These are phyloP conservation scores for Rhizophagus sp. DNA, from an alignment of 192 early-diverging fungal genomes.

Conservation along the genomic window DNA sequence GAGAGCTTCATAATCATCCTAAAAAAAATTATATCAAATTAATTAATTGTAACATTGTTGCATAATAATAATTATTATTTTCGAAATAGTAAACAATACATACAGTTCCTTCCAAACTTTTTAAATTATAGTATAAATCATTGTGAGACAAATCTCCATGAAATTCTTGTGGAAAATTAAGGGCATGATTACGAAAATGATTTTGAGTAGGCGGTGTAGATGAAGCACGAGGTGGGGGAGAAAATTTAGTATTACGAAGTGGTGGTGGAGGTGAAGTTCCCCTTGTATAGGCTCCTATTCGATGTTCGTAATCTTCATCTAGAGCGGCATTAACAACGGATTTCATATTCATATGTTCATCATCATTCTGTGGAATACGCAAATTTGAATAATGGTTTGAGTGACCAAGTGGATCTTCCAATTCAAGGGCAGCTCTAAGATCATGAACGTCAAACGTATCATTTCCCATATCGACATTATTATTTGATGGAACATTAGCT, in stretches of 20 bases:
- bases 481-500: conserved; percentile 36
- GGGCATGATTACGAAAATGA: conserved; percentile 45
- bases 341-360: conserved; percentile 58
- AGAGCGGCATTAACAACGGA: conserved; percentile 63
- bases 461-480: conserved; percentile 40
- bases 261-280: conserved; percentile 40
- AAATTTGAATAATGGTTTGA: conserved; percentile 32
- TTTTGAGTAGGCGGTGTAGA: conserved; percentile 66
- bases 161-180: conserved; percentile 41
- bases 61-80: no score
- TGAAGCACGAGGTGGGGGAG: conserved; percentile 61
- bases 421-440: conserved; percentile 39
- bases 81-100: background rate
- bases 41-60: no score
- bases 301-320: conserved; percentile 56
- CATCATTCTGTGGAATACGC: conserved; percentile 39
- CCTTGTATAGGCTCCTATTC: conserved; percentile 29
- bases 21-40: background rate
- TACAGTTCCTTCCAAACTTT: conserved; percentile 49
- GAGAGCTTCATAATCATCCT: conserved; percentile 45
- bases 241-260: conserved; percentile 41
- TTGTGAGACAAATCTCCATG: conserved; percentile 39
- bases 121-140: conserved; percentile 54
- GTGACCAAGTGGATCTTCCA: conserved; percentile 40
- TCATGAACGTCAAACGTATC: conserved; percentile 40